A percentile compares a stretch with the other conserved stretches of the same genome.
Conservation (phyloP, 768 basidiomycete genomes). For the Kwoniella botswanensis region DNA sequence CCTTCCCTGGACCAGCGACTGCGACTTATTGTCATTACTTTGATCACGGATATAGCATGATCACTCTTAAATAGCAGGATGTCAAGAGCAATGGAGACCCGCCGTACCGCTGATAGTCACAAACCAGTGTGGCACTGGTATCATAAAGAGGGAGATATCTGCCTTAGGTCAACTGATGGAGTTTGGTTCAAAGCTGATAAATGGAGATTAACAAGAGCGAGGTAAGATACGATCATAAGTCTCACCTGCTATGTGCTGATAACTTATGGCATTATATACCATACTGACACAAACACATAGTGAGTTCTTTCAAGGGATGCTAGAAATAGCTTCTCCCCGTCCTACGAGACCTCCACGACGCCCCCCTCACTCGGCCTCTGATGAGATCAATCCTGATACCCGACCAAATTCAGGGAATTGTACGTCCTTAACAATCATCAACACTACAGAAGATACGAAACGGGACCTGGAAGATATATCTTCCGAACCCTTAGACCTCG, state of each 20-base stretch:
- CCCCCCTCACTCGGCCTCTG: too few relatives aligned
- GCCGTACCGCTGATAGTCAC: neutral
- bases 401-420: too few relatives aligned
- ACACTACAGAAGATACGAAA: too few relatives aligned
- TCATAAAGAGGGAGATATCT: slow-evolving; percentile 10
- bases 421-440: too few relatives aligned
- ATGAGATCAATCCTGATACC: too few relatives aligned
- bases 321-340: neutral
- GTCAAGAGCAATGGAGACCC: neutral
- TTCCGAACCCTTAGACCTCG: neutral
- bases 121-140: neutral
- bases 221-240: neutral
- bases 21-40: too few relatives aligned
- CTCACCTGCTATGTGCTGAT: too few relatives aligned
- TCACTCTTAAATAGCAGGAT: neutral
- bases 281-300: neutral
- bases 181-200: neutral
- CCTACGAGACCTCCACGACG: neutral
- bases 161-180: neutral
- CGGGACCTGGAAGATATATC: neutral
- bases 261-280: too few relatives aligned
- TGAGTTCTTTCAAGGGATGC: slow-evolving; percentile 4
- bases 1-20: too few relatives aligned
- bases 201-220: slow-evolving; percentile 6
- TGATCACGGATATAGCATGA: too few relatives aligned